phyloP scores from a whole-genome alignment of 371 early-diverging fungal species.

The Mucor racemosus region DNA sequence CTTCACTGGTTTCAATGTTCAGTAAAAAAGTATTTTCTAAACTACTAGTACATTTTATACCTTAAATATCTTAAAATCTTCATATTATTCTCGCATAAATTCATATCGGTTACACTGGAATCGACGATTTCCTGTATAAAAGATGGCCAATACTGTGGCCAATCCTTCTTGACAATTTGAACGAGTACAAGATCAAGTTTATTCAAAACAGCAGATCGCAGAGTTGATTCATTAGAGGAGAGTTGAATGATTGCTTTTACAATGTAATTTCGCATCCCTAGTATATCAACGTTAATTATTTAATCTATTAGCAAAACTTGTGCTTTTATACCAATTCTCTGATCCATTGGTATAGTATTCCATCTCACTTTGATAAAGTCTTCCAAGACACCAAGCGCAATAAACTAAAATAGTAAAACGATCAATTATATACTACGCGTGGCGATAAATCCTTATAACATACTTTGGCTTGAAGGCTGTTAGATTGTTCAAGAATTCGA shows the following conservation, averaged over 20 bases:
- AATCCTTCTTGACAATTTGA: constrained; percentile 98
- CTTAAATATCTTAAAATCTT: constrained; percentile 91
- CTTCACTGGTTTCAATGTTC: constrained; percentile 69
- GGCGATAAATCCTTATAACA: background rate
- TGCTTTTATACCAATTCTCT: constrained; percentile 68
- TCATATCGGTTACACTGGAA: constrained; percentile 84
- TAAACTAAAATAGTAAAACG: constrained; percentile 52
- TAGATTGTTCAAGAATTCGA: constrained; percentile 84
- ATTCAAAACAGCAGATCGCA: constrained; percentile 68
- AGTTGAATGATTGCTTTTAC: constrained; percentile 80
- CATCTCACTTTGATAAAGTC: constrained; percentile 94
- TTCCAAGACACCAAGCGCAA: constrained; percentile 94
- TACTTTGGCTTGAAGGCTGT: constrained; percentile 83
- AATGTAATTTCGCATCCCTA: constrained; percentile 89
- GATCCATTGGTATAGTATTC: constrained; percentile 88
- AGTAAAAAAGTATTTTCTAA: background rate
- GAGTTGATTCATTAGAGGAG: constrained; percentile 73
- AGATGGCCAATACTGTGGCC: constrained; percentile 98
- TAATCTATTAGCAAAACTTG: background rate
- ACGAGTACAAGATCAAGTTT: constrained; percentile 93
- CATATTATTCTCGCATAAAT: constrained; percentile 98
- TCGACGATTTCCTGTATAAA: constrained; percentile 97
- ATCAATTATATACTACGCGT: background rate
- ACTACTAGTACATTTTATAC: constrained; percentile 35
- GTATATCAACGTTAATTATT: background rate